Evolutionary conservation across 2,329 filamentous ascomycete genomes (phyloP), one percentile per base, ranked within the genome.

Genomic region (Cladosporium cucumerinum): DNA sequence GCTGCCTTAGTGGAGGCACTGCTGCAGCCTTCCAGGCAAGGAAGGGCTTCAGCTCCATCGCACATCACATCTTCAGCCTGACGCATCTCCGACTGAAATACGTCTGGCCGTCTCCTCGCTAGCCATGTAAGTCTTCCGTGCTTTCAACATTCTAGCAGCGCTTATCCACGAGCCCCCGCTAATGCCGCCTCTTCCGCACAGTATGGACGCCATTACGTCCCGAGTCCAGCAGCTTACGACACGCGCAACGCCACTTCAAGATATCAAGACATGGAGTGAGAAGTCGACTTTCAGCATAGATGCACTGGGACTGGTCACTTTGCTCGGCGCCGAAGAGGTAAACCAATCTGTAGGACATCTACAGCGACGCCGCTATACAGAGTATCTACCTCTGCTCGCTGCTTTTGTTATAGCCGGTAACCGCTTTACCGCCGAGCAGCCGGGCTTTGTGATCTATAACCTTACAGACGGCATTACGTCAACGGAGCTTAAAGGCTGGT

Each of bases 281-380:
- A 32, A 32, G 18, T 34, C 32, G 43, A 14, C 65, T 14, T 63
- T 68, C 36, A 51, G 55, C 23, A 61, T 68, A 25, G 66, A 68
- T 46, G 66, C 66, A 14, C 62, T 66, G 12, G 66, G 66, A 7
- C 63, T 68, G 5, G 65, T 68, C 23, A 68, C 67, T 6, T 48
- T 68, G 3, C 52, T 68, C 5, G 67, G 67, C 2, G 67, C 67
- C 16, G 65, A 68, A 16, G 67, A 68, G 30, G 65, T 68, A 3
- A 62, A 63, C 23, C 39, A 32, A 28, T 46, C 57, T 26, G 48
- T 68, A 5, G 67, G 67, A 6, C 63, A 63, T 30, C 43, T 68
- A 26, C 52, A 65, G 26, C 58, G 57, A 6, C 43, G 63, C 5
- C 48, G 55, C 34, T 64, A 43, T 23, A 67, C 67, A n/a, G 65